Base-by-base conservation (phyloP, 106 monocot genomes). In the Allium cepa region DNA sequence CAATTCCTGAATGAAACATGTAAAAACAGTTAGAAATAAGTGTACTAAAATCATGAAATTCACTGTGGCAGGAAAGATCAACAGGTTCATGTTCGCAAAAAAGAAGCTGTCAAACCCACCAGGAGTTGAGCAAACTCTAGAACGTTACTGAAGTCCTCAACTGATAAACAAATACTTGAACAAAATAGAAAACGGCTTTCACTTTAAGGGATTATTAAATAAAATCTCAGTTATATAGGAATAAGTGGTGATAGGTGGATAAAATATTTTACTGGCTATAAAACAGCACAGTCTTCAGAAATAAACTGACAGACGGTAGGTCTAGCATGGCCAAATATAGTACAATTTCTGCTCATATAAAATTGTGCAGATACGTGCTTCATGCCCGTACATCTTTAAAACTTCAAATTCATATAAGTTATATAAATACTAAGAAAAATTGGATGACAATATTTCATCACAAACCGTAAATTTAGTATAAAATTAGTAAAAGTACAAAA, bases 1-100 rank as follows among this genome's bases (percentile, higher is more conserved):
- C 68, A 74, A 55, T 72, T 88, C 91, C 95, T 95, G 75, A n/a
- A 57, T 16, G 75, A 71, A 69, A 65, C 12, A 68, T 75, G 28
- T 17, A 49, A 58, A 22, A 68, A 4, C 11, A 9, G 7, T 51
- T 8, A 28, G 59, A 6, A 14, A 66, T 57, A 76, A 27, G 17
- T 11, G 46, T 9, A 11, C 12, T 8, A 69, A 51, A 60, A 12
- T 56, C 61, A 50, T 9, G 22, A 28, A 36, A 57, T 14, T 0
- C 48, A 13, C 11, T 7, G 16, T 47, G 12, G 46, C 47, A 17
- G 11, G 47, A 7, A 15, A 28, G 0, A 28, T 11, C 11, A 22
- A 63, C 45, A 63, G 27, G 36, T 36, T 36, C 3, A 36, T 36
- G 36, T 36, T 36, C 36, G 36, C 0, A 36, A 36, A 36, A 36